phyloP scores from a whole-genome alignment of 768 basidiomycete species.

The Pholiota molesta region DNA sequence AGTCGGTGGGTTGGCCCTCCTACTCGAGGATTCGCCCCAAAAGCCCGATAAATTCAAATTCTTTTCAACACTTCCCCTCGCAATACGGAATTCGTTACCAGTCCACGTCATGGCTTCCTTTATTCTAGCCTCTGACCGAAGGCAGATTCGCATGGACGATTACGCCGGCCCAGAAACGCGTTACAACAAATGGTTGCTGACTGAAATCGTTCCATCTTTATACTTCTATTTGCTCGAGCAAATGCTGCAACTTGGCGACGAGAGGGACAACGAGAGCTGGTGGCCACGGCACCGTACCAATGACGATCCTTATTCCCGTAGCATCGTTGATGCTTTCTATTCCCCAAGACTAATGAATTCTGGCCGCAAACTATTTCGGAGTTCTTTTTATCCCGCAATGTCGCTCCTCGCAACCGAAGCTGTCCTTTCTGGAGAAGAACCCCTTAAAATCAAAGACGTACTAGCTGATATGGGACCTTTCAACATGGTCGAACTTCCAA shows the following conservation, averaged over 20 bases:
- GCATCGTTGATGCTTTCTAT: constrained; percentile 34
- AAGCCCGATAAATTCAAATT: constrained; percentile 25
- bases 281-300: constrained; percentile 35
- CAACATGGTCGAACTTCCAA: constrained; percentile 24
- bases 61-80: constrained; percentile 48
- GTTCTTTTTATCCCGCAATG: constrained; percentile 19
- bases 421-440: constrained; percentile 28
- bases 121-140: constrained; percentile 47
- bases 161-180: constrained; percentile 33
- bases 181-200: constrained; percentile 48
- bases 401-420: constrained; percentile 22
- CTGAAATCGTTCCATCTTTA: constrained; percentile 35
- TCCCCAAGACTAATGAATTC: constrained; percentile 25
- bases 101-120: constrained; percentile 51
- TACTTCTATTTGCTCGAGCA: constrained; percentile 43
- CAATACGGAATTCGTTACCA: constrained; percentile 40
- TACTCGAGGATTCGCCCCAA: constrained; percentile 13
- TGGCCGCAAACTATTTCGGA: constrained; percentile 28
- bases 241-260: constrained; percentile 16
- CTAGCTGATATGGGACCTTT: constrained; percentile 25
- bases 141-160: constrained; percentile 45
- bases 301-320: constrained; percentile 20
- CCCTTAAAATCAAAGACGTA: constrained; percentile 22
- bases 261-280: constrained; percentile 28
- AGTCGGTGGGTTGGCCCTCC: constrained; percentile 34